Percentiles rank a stretch among this genome's conserved stretches.
These are phyloP conservation scores for Groenewaldozyma salmanticensis DNA, from an alignment of 805 yeast species.

Conservation along the genomic window DNA sequence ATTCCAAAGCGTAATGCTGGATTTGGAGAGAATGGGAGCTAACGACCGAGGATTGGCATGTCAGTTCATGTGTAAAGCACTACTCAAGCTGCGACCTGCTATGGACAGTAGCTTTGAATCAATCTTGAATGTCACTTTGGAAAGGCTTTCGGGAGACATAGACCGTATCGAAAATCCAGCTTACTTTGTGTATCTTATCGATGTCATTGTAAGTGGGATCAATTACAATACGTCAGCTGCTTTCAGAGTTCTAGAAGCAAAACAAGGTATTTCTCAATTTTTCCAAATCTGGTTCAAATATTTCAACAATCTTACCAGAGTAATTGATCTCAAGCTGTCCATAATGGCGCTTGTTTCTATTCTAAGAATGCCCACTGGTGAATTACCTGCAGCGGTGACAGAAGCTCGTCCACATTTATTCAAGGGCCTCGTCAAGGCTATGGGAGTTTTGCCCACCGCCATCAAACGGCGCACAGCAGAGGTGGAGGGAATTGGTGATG, in stretches of 20 bases:
- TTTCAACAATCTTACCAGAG: slow-evolving; percentile 50
- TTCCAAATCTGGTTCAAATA: slow-evolving; percentile 59
- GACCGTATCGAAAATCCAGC: slow-evolving; percentile 27
- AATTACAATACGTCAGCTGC: slow-evolving; percentile 51
- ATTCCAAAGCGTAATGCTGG: slow-evolving; percentile 28
- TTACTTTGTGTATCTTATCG: slow-evolving; percentile 42
- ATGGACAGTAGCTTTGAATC: slow-evolving; percentile 38
- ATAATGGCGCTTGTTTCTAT: slow-evolving; percentile 56
- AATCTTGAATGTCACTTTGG: slow-evolving; percentile 37
- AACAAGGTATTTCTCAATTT: slow-evolving; percentile 38
- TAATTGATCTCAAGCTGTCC: slow-evolving; percentile 72
- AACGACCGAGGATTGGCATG: slow-evolving; percentile 51
- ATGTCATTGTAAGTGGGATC: slow-evolving; percentile 55
- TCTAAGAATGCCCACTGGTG: slow-evolving; percentile 26
- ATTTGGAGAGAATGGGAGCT: slow-evolving; percentile 41
- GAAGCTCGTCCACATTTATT: slow-evolving; percentile 37
- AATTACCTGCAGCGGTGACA: slow-evolving; percentile 25
- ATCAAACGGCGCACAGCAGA: slow-evolving; percentile 53
- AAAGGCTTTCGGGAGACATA: slow-evolving; percentile 30
- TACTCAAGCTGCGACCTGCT: slow-evolving; percentile 43
- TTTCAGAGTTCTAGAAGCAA: slow-evolving; percentile 39
- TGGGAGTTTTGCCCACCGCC: slow-evolving; percentile 64
- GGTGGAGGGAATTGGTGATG: slow-evolving; percentile 34
- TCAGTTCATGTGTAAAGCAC: slow-evolving; percentile 54
- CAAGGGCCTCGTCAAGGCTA: slow-evolving; percentile 37